These are phyloP conservation scores for Yamadazyma spencermartinsiae DNA, from an alignment of 1,139 yeast species.

Conservation along the genomic window DNA sequence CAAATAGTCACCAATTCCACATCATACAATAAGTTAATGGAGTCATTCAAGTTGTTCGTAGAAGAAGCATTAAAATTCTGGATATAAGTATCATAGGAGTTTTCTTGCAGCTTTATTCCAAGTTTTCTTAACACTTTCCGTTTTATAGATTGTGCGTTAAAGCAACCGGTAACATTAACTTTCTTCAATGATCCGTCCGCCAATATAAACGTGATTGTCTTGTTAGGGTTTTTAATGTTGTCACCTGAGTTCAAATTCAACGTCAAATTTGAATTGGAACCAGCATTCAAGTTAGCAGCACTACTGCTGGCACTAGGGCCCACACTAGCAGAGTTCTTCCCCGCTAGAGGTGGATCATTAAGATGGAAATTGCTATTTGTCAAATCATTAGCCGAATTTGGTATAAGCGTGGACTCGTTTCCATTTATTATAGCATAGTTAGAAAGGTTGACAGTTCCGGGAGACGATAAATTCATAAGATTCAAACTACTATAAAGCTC, in stretches of 20 bases:
- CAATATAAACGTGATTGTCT: constrained; percentile 62
- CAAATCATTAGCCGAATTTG: constrained; percentile 7
- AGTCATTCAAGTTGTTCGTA: constrained; percentile 5
- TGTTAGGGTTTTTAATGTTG: constrained; percentile 37
- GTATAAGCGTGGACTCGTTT: constrained; percentile 16
- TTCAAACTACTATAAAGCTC: constrained; percentile 30
- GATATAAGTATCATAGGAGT: constrained; percentile 44
- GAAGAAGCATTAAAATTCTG: constrained; percentile 20
- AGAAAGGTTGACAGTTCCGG: constrained; percentile 10
- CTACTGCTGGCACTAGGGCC: constrained; percentile 1
- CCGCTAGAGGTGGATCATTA: constrained; percentile 4
- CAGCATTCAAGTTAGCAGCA: constrained; percentile 6
- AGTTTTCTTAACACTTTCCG: constrained; percentile 65
- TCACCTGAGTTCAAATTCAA: constrained; percentile 7
- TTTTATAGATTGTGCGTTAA: constrained; percentile 78
- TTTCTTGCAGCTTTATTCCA: constrained; percentile 45
- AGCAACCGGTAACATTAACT: constrained; percentile 77
- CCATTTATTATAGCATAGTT: constrained; percentile 12
- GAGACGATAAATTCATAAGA: constrained; percentile 14
- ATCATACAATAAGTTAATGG: constrained; percentile 61
- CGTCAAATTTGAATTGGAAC: constrained; percentile 1
- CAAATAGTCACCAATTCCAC: constrained; percentile 82
- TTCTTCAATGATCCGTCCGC: constrained; percentile 75
- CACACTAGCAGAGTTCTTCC: background rate
- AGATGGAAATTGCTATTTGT: constrained; percentile 6